Conservation (phyloP, 23 red algal species). For the Chondrus crispus region DNA sequence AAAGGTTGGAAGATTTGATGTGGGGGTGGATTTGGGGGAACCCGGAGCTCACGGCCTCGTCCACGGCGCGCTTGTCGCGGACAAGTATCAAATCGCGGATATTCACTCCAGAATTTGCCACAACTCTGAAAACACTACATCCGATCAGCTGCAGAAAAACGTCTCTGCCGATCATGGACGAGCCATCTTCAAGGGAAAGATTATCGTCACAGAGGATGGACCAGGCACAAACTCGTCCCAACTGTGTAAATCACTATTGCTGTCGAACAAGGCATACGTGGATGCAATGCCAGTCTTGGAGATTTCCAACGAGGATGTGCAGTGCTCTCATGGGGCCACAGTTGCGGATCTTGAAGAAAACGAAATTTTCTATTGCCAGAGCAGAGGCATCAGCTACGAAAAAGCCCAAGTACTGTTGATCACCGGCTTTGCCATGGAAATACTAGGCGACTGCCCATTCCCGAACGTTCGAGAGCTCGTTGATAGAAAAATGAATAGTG, state of each 20-base stretch:
- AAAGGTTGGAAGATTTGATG: constrained; percentile 40
- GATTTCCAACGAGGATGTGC: constrained; percentile 82
- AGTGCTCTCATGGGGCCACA: constrained; percentile 94
- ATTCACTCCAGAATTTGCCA: constrained; percentile 81
- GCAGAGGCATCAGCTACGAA: constrained; percentile 57
- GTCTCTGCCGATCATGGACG: constrained; percentile 59
- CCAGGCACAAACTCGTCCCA: constrained; percentile 65
- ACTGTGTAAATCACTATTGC: constrained; percentile 77
- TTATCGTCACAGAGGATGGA: constrained; percentile 62
- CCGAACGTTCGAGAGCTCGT: constrained; percentile 26
- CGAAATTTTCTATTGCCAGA: constrained; percentile 87
- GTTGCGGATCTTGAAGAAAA: constrained; percentile 74
- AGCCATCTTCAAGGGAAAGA: constrained; percentile 74
- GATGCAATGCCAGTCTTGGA: constrained; percentile 91
- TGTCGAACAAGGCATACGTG: constrained; percentile 64
- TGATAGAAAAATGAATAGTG: not conserved
- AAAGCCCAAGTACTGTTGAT: constrained; percentile 71
- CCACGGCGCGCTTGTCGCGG: constrained; percentile 34
- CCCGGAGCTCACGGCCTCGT: constrained; percentile 1
- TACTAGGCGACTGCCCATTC: constrained; percentile 48
- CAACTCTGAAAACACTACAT: constrained; percentile 5
- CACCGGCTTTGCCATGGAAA: constrained; percentile 55
- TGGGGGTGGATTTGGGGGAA: constrained; percentile 56
- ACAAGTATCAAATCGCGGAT: constrained; percentile 54
- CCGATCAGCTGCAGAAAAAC: constrained; percentile 93